Base-by-base conservation (phyloP, 805 yeast genomes). In the Tetrapisispora phaffii region DNA sequence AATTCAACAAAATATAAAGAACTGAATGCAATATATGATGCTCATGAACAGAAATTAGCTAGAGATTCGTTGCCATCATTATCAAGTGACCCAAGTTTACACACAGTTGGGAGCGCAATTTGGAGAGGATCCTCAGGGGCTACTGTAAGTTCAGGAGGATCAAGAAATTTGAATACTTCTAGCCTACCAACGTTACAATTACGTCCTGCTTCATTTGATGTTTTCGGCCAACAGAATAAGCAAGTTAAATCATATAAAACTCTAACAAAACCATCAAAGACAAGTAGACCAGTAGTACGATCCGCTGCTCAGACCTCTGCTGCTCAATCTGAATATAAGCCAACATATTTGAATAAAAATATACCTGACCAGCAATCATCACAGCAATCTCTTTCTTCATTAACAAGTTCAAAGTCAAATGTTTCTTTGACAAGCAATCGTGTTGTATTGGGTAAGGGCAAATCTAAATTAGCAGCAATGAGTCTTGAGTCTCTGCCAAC, bases 401-500 rank as follows among this genome's bases (percentile, higher is more conserved):
- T 51, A 20, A 34, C 46, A 3, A 28, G 41, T 24, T n/a, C 23
- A 3, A 13, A 15, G 19, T 32, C 33, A 7, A 23, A n/a, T 19
- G 29, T 32, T 4, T n/a, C 41, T 17, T 31, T 35, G 13, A n/a
- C 45, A 20, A 39, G 24, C n/a, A 38, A 38, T 26, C 22, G 41
- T 16, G 41, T 38, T 3, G 17, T 17, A 35, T 41, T 29, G 10
- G 22, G 22, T 16, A 38, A 22, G 16, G 46, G 49, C 21, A 45
- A 45, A 19, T 41, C 50, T 24, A 58, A 53, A 40, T 41, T 57
- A 26, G 50, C 58, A 3, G 48, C 48, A 19, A 41, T 59, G 23
- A 52, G 72, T 49, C 75, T 79, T 55, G 84, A 85, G 3, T 70
- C 76, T 0, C 58, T 74, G 37, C 66, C 73, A 35, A 59, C 59